A percentile compares a stretch with the other conserved stretches of the same genome.
These are phyloP conservation scores for Daldinia decipiens DNA, from an alignment of 495 filamentous ascomycete genomes.

Conservation along the genomic window DNA sequence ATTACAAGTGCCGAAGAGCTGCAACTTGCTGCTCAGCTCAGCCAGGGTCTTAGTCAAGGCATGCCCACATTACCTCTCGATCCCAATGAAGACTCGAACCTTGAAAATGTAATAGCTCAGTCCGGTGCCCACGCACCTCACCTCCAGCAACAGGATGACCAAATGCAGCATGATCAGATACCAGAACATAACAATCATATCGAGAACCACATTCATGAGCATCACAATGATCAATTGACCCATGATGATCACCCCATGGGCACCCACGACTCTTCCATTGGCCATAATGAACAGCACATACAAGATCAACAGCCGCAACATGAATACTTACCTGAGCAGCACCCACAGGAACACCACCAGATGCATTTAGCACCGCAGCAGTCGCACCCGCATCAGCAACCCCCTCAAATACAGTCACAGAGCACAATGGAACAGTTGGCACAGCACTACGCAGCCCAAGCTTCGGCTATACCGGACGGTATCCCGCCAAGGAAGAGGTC, in stretches of 20 bases:
- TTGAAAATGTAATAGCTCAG: slow-evolving; percentile 37
- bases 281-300: not conserved
- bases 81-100: slow-evolving; percentile 33
- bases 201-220: slow-evolving; percentile 38
- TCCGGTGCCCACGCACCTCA: slow-evolving; percentile 34
- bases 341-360: slow-evolving; percentile 41
- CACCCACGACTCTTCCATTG: slow-evolving; percentile 3
- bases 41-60: slow-evolving; percentile 54
- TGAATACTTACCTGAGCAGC: slow-evolving; percentile 37
- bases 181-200: slow-evolving; percentile 36
- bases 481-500: slow-evolving; percentile 82
- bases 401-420: slow-evolving; percentile 45
- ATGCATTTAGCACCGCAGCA: slow-evolving; percentile 44
- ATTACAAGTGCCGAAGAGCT: slow-evolving; percentile 59
- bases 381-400: slow-evolving; percentile 47
- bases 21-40: slow-evolving; percentile 63
- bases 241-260: slow-evolving; percentile 9
- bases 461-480: slow-evolving; percentile 59
- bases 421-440: slow-evolving; percentile 42
- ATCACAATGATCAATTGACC: slow-evolving; percentile 14
- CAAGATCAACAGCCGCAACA: slow-evolving; percentile 36
- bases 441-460: slow-evolving; percentile 45
- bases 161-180: slow-evolving; percentile 26
- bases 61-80: slow-evolving; percentile 39
- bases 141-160: slow-evolving; percentile 34